Evolutionary conservation across 2,329 filamentous ascomycete genomes (phyloP).

Genomic region (Penicillium sp.): DNA sequence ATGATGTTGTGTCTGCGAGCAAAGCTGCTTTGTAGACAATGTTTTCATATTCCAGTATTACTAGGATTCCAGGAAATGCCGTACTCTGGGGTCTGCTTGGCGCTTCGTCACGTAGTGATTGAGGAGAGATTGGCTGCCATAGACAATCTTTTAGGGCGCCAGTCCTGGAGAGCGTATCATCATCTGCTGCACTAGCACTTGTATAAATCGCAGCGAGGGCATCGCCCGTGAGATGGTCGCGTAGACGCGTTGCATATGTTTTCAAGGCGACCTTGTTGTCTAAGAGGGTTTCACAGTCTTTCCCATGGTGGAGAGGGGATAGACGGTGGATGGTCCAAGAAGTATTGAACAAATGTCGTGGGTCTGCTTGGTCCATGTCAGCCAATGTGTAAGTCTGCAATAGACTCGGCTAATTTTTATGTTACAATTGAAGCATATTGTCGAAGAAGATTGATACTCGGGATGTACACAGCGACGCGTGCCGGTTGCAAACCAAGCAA

Average conservation of each 20-base stretch:
- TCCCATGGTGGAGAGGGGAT: slow-evolving; percentile 52
- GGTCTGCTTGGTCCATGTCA: slow-evolving; percentile 26
- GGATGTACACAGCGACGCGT: slow-evolving; percentile 13
- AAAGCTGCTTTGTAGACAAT: slow-evolving; percentile 51
- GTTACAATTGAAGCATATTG: neutral
- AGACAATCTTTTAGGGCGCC: slow-evolving; percentile 49
- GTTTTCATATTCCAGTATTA: slow-evolving; percentile 51
- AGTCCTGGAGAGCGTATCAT: slow-evolving; percentile 44
- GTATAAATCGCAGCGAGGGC: slow-evolving; percentile 47
- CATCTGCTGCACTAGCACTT: slow-evolving; percentile 27
- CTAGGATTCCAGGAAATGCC: slow-evolving; percentile 42
- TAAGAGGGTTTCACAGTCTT: slow-evolving; percentile 36
- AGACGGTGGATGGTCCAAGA: slow-evolving; percentile 55
- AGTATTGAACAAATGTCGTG: slow-evolving; percentile 49
- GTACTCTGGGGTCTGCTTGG: slow-evolving; percentile 25
- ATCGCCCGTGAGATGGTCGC: slow-evolving; percentile 50
- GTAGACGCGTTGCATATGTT: slow-evolving; percentile 48
- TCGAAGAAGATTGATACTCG: slow-evolving; percentile 5
- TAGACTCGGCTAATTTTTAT: neutral
- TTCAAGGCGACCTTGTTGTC: slow-evolving; percentile 38
- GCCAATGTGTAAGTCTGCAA: neutral
- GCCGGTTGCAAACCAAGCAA: slow-evolving; percentile 22
- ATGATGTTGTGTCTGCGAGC: slow-evolving; percentile 37
- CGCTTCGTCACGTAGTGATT: slow-evolving; percentile 28
- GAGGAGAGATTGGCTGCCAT: slow-evolving; percentile 41